These are phyloP conservation scores for Neurospora sp. DNA, from an alignment of 495 filamentous ascomycete species.

Conservation along the genomic window DNA sequence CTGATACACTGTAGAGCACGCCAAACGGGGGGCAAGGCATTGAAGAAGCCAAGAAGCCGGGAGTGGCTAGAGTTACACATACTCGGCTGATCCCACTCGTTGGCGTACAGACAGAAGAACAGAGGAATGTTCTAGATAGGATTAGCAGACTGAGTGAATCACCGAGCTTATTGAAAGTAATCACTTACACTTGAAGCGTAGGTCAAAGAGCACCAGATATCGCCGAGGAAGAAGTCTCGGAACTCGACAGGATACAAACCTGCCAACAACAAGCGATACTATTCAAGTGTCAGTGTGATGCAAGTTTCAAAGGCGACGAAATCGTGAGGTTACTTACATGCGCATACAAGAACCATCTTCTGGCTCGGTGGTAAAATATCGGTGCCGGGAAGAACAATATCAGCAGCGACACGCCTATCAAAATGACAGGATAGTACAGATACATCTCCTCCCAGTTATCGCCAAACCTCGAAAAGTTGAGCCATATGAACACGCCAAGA, in stretches of 20 bases:
- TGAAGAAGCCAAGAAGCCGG: slow-evolving; percentile 75
- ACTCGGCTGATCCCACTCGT: slow-evolving; percentile 56
- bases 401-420: slow-evolving; percentile 53
- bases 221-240: slow-evolving; percentile 92
- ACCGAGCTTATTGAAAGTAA: neutral
- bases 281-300: slow-evolving; percentile 6
- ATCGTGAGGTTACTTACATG: slow-evolving; percentile 46
- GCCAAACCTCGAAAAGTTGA: slow-evolving; percentile 67
- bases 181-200: slow-evolving; percentile 75
- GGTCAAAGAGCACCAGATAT: slow-evolving; percentile 92
- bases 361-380: slow-evolving; percentile 62
- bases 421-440: slow-evolving; percentile 79
- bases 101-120: slow-evolving; percentile 88
- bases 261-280: slow-evolving; percentile 79
- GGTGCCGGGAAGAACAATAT: slow-evolving; percentile 68
- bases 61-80: slow-evolving; percentile 83
- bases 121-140: slow-evolving; percentile 64
- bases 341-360: slow-evolving; percentile 76
- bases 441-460: slow-evolving; percentile 50
- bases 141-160: neutral
- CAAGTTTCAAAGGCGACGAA: neutral
- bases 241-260: slow-evolving; percentile 92
- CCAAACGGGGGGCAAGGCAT: slow-evolving; percentile 75
- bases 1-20: slow-evolving; percentile 82
- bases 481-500: slow-evolving; percentile 71